Percentiles rank a stretch among this genome's conserved stretches.
Evolutionary conservation across 768 basidiomycete genomes (phyloP).

Genomic region (Tulasnella sp.): DNA sequence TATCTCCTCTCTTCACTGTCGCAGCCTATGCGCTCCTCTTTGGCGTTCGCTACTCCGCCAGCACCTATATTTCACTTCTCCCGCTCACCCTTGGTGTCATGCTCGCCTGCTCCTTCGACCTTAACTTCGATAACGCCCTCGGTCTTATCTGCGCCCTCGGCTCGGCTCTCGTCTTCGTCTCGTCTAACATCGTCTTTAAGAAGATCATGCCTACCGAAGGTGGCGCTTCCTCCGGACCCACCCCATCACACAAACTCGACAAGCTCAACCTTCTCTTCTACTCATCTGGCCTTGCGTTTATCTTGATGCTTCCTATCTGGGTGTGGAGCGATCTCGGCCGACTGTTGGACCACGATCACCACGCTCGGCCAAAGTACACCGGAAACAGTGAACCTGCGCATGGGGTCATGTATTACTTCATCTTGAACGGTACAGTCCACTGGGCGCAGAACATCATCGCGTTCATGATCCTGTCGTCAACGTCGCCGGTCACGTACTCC

Average conservation of each 20-base stretch:
- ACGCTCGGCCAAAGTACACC: not conserved
- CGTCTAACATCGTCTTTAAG: conserved; percentile 98
- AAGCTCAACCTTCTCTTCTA: conserved; percentile 94
- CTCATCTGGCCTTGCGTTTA: conserved; percentile 86
- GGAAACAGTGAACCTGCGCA: conserved; percentile 32
- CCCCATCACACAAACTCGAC: conserved; percentile 68
- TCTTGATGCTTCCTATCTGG: conserved; percentile 96
- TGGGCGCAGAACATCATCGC: conserved; percentile 97
- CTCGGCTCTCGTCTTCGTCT: conserved; percentile 92
- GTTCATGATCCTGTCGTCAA: conserved; percentile 89
- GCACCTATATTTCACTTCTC: conserved; percentile 87
- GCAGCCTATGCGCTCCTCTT: conserved; percentile 90
- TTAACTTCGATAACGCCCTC: conserved; percentile 72
- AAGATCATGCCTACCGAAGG: conserved; percentile 75
- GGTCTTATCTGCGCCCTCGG: conserved; percentile 96
- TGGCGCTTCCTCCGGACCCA: conserved; percentile 30
- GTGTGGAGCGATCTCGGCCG: conserved; percentile 72
- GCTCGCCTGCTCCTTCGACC: conserved; percentile 90
- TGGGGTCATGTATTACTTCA: conserved; percentile 68
- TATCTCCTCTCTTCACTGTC: conserved; percentile 95
- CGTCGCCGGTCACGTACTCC: conserved; percentile 96
- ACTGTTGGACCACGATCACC: conserved; percentile 25
- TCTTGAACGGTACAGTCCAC: conserved; percentile 91
- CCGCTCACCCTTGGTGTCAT: conserved; percentile 94
- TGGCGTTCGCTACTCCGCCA: conserved; percentile 81